Evolutionary conservation across 345 rosid genomes (phyloP).

Genomic region (Brassica napus): Da-Ae NC_063435.1:5202501-5203000

Average conservation of each 20-base stretch:
- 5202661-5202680: conserved; percentile 30
- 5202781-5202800: conserved; percentile 27
- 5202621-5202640: conserved; percentile 7
- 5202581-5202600: neutral
- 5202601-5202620: conserved; percentile 2
- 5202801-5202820: conserved; percentile 47
- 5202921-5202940: conserved; percentile 21
- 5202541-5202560: neutral
- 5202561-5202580: neutral
- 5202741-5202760: neutral
- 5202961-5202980: conserved; percentile 10
- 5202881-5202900: conserved; percentile 35
- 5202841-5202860: conserved; percentile 22
- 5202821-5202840: conserved; percentile 42
- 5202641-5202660: conserved; percentile 24
- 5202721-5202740: conserved; percentile 16
- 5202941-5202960: conserved; percentile 43
- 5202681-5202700: conserved; percentile 27
- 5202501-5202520: neutral
- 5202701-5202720: conserved; percentile 35
- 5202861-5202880: conserved; percentile 2
- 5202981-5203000: conserved; percentile 10
- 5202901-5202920: conserved; percentile 32
- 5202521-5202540: neutral
- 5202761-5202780: conserved; percentile 19